Percentiles rank a stretch among this genome's conserved stretches.
Conservation (phyloP, 2,329 filamentous ascomycete genomes). For the Botrytis aclada region DNA sequence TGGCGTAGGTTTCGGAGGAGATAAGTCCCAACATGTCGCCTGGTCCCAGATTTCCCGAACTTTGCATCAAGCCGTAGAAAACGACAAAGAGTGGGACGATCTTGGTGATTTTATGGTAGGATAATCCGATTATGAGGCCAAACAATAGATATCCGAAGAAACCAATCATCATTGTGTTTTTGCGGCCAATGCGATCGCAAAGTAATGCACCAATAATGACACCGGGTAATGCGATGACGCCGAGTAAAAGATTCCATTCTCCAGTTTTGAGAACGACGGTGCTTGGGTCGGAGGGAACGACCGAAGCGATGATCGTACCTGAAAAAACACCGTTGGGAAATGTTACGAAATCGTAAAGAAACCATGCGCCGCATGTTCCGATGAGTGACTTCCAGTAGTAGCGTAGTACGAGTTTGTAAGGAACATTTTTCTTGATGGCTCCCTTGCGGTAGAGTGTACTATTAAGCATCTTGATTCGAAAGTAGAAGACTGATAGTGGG, state of each 20-base stretch:
- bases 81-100: slow-evolving; percentile 51
- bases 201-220: slow-evolving; percentile 49
- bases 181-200: slow-evolving; percentile 48
- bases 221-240: slow-evolving; percentile 46
- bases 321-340: slow-evolving; percentile 47
- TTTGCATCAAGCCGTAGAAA: slow-evolving; percentile 51
- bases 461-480: slow-evolving; percentile 52
- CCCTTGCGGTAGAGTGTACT: slow-evolving; percentile 50
- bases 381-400: slow-evolving; percentile 55
- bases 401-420: slow-evolving; percentile 48
- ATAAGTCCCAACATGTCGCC: slow-evolving; percentile 51
- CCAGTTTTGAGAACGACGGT: slow-evolving; percentile 42
- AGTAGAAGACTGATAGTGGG: slow-evolving; percentile 54
- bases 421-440: slow-evolving; percentile 51
- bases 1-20: slow-evolving; percentile 51
- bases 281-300: slow-evolving; percentile 37
- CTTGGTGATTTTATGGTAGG: slow-evolving; percentile 47
- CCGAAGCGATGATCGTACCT: slow-evolving; percentile 43
- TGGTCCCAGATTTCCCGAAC: slow-evolving; percentile 48
- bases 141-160: slow-evolving; percentile 51
- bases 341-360: slow-evolving; percentile 47
- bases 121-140: slow-evolving; percentile 50
- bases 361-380: slow-evolving; percentile 52
- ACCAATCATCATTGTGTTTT: slow-evolving; percentile 50
- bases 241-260: slow-evolving; percentile 49